These are phyloP conservation scores for Phytophthora agathidicida DNA, from an alignment of 352 stramenopile species.

Conservation along the genomic window DNA sequence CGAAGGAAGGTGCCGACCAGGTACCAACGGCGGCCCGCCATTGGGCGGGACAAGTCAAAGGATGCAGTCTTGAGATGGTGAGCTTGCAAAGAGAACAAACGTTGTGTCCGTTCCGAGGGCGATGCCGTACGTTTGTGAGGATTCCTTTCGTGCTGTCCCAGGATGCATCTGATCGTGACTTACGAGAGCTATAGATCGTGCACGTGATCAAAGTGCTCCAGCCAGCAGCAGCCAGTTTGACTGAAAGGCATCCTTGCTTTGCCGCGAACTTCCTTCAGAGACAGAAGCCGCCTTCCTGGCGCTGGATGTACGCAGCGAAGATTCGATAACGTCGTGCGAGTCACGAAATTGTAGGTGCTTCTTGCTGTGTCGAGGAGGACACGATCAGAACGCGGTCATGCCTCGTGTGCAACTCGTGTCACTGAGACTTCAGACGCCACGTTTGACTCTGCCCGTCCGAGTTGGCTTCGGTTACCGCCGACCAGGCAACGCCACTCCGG, in stretches of 20 bases:
- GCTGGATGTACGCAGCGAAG: too few relatives aligned
- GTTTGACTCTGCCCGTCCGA: too few relatives aligned
- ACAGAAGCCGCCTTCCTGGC: too few relatives aligned
- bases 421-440: too few relatives aligned
- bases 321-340: too few relatives aligned
- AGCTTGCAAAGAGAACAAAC: conserved; percentile 9
- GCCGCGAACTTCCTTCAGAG: neutral
- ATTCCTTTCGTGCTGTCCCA: conserved; percentile 19
- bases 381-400: too few relatives aligned
- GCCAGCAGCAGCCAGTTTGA: conserved; percentile 1
- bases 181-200: conserved; percentile 17
- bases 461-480: neutral
- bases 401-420: too few relatives aligned
- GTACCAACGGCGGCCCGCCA: too few relatives aligned
- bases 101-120: neutral
- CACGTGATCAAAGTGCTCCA: conserved; percentile 9
- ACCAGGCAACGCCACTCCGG: too few relatives aligned
- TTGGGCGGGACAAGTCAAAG: conserved; percentile 12
- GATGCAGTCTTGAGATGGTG: conserved; percentile 19
- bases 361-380: too few relatives aligned
- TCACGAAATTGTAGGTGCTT: too few relatives aligned
- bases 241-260: conserved; percentile 20
- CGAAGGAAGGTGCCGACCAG: conserved; percentile 20
- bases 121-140: neutral
- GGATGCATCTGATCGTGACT: conserved; percentile 22